Evolutionary conservation across 2,329 filamentous ascomycete species (phyloP).

Genomic region (Arthrinium phaeospermum): DNA sequence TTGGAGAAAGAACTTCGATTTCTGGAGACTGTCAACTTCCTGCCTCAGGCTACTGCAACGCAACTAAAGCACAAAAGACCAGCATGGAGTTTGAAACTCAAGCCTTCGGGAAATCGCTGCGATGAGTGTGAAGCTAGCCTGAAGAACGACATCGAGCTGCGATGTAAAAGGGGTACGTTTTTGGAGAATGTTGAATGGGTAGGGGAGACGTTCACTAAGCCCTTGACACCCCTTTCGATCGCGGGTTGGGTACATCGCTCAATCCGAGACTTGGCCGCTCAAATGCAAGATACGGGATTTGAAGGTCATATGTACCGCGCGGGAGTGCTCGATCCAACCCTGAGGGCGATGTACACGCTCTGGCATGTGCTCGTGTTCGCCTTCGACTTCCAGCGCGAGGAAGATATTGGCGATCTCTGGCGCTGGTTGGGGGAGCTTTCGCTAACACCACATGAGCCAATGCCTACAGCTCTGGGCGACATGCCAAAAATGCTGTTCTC

Average conservation of each 20-base stretch:
- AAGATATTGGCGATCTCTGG: background rate
- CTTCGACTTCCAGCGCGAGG: background rate
- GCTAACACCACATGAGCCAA: background rate
- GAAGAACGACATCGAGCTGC: background rate
- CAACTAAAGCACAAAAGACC: no score
- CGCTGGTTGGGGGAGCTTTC: background rate
- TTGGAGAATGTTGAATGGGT: background rate
- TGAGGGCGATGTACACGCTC: background rate
- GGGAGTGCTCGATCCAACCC: no score
- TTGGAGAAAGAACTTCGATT: background rate
- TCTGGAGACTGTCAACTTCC: no score
- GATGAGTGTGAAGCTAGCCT: background rate
- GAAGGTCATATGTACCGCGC: no score
- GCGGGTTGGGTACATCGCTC: background rate
- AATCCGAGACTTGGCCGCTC: background rate
- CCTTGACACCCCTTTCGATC: background rate
- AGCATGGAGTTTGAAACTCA: no score
- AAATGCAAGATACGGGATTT: background rate
- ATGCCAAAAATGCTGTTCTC: background rate
- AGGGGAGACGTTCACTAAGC: background rate
- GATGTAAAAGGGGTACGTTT: background rate
- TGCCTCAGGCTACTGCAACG: no score
- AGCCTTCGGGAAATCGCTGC: background rate
- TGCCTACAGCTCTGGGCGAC: no score
- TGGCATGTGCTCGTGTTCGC: background rate